phyloP scores from a whole-genome alignment of 148 eudicot genomes.

The Gaultheria prostrata region DNA sequence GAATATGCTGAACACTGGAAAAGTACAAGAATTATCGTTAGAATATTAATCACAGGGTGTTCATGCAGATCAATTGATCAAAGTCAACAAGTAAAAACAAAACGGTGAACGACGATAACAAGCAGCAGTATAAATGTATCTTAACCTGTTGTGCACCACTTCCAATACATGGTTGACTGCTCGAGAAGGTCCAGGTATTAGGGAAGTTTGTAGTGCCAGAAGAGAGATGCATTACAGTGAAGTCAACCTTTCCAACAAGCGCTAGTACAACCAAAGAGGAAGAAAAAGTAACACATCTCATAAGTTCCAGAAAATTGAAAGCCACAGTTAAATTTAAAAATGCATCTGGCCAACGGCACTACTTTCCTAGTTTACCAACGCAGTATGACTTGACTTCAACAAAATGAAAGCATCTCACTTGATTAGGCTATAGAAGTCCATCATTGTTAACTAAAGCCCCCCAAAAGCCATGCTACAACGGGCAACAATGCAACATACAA shows the following conservation, averaged over 20 bases:
- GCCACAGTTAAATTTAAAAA: constrained; percentile 7
- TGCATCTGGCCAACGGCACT: not conserved
- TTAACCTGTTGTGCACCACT: constrained; percentile 56
- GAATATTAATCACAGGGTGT: not conserved
- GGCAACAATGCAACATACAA: not conserved
- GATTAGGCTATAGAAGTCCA: not conserved
- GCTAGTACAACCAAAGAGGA: constrained; percentile 37
- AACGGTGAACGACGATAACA: constrained; percentile 7
- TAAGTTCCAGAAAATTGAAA: not conserved
- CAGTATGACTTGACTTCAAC: not conserved
- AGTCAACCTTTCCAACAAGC: constrained; percentile 89
- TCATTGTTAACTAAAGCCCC: not conserved
- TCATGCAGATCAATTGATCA: constrained; percentile 8
- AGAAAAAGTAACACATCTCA: not conserved
- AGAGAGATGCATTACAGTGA: constrained; percentile 90
- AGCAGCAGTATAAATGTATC: not conserved
- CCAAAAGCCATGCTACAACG: not conserved
- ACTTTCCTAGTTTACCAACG: not conserved
- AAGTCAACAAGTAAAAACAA: not conserved
- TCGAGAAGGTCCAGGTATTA: constrained; percentile 52
- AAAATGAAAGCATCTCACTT: not conserved
- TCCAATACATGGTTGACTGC: constrained; percentile 66
- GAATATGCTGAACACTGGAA: constrained; percentile 81
- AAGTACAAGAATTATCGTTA: constrained; percentile 11
- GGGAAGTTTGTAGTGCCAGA: constrained; percentile 65